These are phyloP conservation scores for Phialophora expanda DNA, from an alignment of 2,329 filamentous ascomycete species.

Conservation along the genomic window DNA sequence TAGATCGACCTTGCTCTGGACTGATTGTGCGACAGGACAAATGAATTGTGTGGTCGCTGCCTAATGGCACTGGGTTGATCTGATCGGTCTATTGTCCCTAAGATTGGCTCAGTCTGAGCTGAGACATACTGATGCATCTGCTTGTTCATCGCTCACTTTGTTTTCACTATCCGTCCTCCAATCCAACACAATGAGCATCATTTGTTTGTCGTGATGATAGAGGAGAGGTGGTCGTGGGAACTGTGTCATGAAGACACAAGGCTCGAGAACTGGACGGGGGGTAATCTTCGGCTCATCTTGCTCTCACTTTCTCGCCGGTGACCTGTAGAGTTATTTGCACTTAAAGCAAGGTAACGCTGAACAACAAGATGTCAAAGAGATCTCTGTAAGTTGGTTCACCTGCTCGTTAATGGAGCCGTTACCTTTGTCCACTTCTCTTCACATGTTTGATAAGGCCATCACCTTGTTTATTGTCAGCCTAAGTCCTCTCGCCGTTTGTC, in stretches of 20 bases:
- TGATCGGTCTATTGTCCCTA: not conserved
- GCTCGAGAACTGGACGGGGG: not conserved
- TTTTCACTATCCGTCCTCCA: not conserved
- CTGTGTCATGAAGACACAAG: not conserved
- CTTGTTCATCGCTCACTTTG: not conserved
- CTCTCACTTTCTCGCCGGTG: not conserved
- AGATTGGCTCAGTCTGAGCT: not conserved
- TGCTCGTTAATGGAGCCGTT: not conserved
- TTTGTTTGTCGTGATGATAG: not conserved
- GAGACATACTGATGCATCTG: not conserved
- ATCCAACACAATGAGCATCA: not conserved
- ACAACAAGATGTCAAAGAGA: not conserved
- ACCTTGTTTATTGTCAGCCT: not conserved
- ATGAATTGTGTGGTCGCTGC: not conserved
- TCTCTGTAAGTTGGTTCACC: not conserved
- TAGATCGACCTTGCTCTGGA: conserved; percentile 2
- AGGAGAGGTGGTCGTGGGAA: not conserved
- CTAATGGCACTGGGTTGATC: not conserved
- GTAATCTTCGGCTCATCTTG: not conserved
- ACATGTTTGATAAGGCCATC: not conserved
- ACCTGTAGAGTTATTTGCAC: not conserved
- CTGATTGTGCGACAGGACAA: not conserved
- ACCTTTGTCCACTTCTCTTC: not conserved
- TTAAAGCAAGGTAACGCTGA: not conserved
- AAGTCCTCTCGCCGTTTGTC: not conserved